These are phyloP conservation scores for Thielaviopsis populi DNA, from an alignment of 2,329 filamentous ascomycete species.

Conservation along the genomic window DNA sequence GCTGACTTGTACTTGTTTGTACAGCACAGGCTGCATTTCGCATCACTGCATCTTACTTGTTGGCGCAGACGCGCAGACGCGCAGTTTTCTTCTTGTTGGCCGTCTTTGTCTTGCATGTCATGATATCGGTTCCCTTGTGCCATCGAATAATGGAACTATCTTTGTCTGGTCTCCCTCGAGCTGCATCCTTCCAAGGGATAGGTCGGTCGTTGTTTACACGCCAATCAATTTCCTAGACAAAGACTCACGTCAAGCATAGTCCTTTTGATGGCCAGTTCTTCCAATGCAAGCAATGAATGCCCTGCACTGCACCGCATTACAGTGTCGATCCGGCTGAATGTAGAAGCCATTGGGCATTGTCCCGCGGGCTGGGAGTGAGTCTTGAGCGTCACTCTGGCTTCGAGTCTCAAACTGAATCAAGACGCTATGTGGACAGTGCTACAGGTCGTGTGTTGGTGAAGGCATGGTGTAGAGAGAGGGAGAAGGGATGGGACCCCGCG, in stretches of 20 bases:
- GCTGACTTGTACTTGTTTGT: too few species aligned
- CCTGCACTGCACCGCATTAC: not conserved
- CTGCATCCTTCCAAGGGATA: not conserved
- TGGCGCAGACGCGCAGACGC: too few species aligned
- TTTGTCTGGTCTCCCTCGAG: not conserved
- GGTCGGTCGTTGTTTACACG: not conserved
- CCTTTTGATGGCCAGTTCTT: not conserved
- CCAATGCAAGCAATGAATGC: not conserved
- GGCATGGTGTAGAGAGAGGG: too few species aligned
- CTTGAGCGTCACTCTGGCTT: too few species aligned
- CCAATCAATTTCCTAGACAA: not conserved
- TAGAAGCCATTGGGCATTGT: not conserved
- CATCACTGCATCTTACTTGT: too few species aligned
- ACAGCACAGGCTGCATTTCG: too few species aligned
- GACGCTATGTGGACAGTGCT: too few species aligned
- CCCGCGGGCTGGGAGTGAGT: not conserved
- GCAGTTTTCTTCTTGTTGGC: too few species aligned
- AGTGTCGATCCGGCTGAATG: not conserved
- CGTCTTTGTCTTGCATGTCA: not conserved
- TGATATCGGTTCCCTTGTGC: not conserved
- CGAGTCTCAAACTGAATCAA: too few species aligned
- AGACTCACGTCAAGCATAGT: not conserved
- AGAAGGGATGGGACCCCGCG: too few species aligned
- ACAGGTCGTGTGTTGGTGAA: not conserved
- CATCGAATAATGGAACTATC: not conserved